phyloP scores from a whole-genome alignment of 176 grass and related monocot genomes.

The Puya raimondii region DNA sequence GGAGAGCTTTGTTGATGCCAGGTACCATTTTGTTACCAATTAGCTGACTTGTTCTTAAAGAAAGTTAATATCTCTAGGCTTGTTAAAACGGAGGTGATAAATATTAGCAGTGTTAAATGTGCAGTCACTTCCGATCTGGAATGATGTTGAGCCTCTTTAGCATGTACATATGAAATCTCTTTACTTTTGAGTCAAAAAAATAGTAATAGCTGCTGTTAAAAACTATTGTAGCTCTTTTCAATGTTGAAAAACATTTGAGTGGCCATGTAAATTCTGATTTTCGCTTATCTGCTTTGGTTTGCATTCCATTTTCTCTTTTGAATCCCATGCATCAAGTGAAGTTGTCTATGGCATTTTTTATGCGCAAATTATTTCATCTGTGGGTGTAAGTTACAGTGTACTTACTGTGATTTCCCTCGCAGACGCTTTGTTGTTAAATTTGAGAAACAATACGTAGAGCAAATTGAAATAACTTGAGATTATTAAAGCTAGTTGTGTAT shows the following conservation, averaged over 20 bases:
- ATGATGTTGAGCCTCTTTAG: neutral
- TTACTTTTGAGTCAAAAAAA: constrained; percentile 7
- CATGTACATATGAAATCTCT: constrained; percentile 25
- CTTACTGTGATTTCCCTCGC: neutral
- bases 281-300: neutral
- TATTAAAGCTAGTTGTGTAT: neutral
- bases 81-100: too few species aligned
- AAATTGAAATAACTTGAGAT: neutral
- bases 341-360: neutral
- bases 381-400: neutral
- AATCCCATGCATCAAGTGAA: neutral
- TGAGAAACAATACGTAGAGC: neutral
- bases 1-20: constrained; percentile 82
- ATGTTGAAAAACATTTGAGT: neutral
- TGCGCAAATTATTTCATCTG: too few species aligned
- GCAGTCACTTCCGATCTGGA: too few species aligned
- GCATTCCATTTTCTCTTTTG: neutral
- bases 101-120: too few species aligned
- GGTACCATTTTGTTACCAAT: constrained; percentile 82
- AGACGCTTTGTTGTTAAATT: neutral
- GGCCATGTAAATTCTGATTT: neutral
- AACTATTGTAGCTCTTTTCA: neutral
- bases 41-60: constrained; percentile 24
- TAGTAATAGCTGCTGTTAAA: neutral
- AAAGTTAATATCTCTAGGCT: too few species aligned